Evolutionary conservation across 2,329 filamentous ascomycete species (phyloP).

Genomic region (Didymella keratinophila): DNA sequence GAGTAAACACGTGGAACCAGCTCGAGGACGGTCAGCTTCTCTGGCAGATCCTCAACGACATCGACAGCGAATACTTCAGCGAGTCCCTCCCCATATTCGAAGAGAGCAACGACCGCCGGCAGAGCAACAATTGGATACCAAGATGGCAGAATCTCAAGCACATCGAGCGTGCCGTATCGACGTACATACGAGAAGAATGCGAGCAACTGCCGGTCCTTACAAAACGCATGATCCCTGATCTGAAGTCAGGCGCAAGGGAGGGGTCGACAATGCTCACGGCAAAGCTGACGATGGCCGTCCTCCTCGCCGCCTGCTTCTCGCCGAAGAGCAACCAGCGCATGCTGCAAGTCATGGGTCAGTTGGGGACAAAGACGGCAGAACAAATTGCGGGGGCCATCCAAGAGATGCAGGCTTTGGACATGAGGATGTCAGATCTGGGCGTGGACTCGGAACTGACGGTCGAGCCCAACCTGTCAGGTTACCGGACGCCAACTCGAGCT

Average conservation of each 20-base stretch:
- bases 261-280: conserved; percentile 51
- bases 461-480: conserved; percentile 44
- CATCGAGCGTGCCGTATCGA: conserved; percentile 57
- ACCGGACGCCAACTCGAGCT: conserved; percentile 44
- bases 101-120: conserved; percentile 51
- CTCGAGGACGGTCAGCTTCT: conserved; percentile 58
- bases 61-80: conserved; percentile 59
- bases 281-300: conserved; percentile 58
- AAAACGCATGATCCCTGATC: conserved; percentile 54
- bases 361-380: conserved; percentile 48
- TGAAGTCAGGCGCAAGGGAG: conserved; percentile 59
- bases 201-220: conserved; percentile 51
- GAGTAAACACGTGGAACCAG: conserved; percentile 52
- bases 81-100: conserved; percentile 55
- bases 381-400: conserved; percentile 52
- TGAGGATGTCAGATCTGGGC: conserved; percentile 46
- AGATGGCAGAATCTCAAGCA: conserved; percentile 63
- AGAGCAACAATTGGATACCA: conserved; percentile 59
- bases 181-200: conserved; percentile 59
- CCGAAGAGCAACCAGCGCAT: conserved; percentile 59
- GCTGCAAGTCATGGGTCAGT: conserved; percentile 50
- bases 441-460: conserved; percentile 47
- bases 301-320: conserved; percentile 58
- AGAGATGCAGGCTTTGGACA: conserved; percentile 50
- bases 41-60: conserved; percentile 58